Base-by-base conservation (phyloP, 1,284 basidiomycete species). In the Heterobasidion occidentale region DNA sequence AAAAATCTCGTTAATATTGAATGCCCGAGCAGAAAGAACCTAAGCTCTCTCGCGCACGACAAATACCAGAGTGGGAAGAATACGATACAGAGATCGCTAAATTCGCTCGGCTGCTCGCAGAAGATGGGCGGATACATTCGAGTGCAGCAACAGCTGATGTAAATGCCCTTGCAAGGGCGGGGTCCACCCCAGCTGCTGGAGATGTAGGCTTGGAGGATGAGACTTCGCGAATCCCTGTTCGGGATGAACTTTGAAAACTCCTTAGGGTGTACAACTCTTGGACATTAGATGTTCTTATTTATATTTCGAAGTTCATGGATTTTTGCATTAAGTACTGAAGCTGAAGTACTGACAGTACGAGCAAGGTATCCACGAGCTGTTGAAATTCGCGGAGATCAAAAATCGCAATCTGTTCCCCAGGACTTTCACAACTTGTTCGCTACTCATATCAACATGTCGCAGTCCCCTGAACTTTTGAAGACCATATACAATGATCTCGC, bases 31-130 rank as follows among this genome's bases (percentile, higher is more conserved):
- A 94, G 88, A 96, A 97, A 84, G 95, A 98, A 68, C 95, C 95
- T 2, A 99, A 99, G 70, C 78, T 99, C 9, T 82, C 87, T 9
- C 81, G 96, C 36, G 97, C 96, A 1, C 83, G 95, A 44, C 86
- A 95, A 65, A 98, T 99, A 54, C 95, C 96, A 0, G 96, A 99
- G 70, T 99, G 96, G 97, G 94, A 95, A 59, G 80, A 80, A 49
- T 98, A 98, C 66, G 96, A 98, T 64, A 63, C 70, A 6, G 88
- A 92, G 69, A 90, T 92, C 57, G 82, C 89, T 7, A 74, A 71
- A 34, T 91, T 95, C 61, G 83, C 87, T 0, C 78, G 82, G 17
- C 75, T 78, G 52, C 73, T 93, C 45, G 84, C 85, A 3, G 76
- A 83, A 14, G 75, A 81, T 47, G 88, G 89, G 19, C 74, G 79